Evolutionary conservation across 441 rosid species (phyloP), one percentile per base, ranked within the genome.

Genomic region (Gossypium laxum): DNA sequence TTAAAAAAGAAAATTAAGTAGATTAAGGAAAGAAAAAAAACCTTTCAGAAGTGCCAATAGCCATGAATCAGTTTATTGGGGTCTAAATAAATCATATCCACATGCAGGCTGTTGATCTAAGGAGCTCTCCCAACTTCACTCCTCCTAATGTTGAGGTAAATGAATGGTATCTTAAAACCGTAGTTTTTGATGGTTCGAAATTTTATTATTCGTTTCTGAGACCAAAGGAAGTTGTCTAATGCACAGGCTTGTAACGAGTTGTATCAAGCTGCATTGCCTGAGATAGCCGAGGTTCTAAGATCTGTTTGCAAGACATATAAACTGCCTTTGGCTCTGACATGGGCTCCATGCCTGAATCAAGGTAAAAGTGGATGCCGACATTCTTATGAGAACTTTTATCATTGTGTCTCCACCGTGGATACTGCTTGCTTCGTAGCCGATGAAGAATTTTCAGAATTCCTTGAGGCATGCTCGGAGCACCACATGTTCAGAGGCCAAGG

Each of bases 281-380:
- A 85, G 78, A 76, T 93, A 63, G 72, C 77, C 15, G 88, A 86
- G 66, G 79, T 86, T 76, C 78, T 90, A 81, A 78, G 60, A 24
- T 84, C 90, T 48, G 87, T 85, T 63, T 91, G 92, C 88, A 81
- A 71, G 73, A 76, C 34, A 22, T 76, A 86, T 76, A 72, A 76
- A 34, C 64, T 93, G 58, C 95, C 93, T 63, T 80, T 93, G 75
- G 97, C 96, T 78, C 85, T 86, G 66, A 87, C 95, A n/a, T 91
- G 98, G 98, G 91, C 90, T 0, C 84, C 88, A 10, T 88, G 95
- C 69, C 74, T 79, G 57, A 80, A 65, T 48, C 95, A 87, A 79
- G 85, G 90, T 34, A 87, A 84, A 82, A 80, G 72, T 70, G 97
- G 96, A 60, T 81, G 90, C 56, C 83, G 84, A 12, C 96, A 85